A percentile compares a stretch with the other conserved stretches of the same genome.
phyloP scores from a whole-genome alignment of 306 rosid species.

The Senna tora region DNA sequence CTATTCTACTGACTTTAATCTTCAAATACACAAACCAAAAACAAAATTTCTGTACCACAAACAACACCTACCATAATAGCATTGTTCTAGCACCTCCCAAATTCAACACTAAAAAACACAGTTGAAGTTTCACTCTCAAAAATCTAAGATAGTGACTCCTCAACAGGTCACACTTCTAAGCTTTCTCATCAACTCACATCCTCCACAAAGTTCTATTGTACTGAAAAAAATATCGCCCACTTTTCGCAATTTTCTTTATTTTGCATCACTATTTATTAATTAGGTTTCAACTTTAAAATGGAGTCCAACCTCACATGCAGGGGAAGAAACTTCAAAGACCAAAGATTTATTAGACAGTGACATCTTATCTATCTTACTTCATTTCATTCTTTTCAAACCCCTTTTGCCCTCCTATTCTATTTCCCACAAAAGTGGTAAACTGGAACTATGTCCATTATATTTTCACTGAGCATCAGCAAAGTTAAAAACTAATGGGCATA shows the following conservation, averaged over 20 bases:
- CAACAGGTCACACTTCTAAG: not conserved
- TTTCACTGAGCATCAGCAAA: no score
- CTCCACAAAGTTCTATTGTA: conserved; percentile 21
- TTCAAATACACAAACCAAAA: not conserved
- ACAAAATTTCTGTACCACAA: not conserved
- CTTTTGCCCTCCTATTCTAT: not conserved
- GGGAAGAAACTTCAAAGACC: not conserved
- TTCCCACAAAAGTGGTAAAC: no score
- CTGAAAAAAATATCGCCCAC: not conserved
- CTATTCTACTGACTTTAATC: no score
- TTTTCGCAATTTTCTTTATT: not conserved
- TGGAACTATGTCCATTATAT: no score
- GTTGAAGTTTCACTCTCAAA: conserved; percentile 16
- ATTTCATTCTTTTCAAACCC: not conserved
- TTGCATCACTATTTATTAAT: not conserved
- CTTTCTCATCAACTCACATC: conserved; percentile 29
- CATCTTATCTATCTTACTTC: not conserved
- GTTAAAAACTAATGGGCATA: no score
- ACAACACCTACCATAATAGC: not conserved
- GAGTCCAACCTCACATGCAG: conserved; percentile 4
- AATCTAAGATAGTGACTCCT: conserved; percentile 30
- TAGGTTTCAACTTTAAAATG: not conserved
- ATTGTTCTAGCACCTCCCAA: no score
- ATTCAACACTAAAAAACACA: no score
- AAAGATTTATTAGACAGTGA: not conserved